phyloP scores from a whole-genome alignment of 78 protist species.

The Emiliania huxleyi region DNA sequence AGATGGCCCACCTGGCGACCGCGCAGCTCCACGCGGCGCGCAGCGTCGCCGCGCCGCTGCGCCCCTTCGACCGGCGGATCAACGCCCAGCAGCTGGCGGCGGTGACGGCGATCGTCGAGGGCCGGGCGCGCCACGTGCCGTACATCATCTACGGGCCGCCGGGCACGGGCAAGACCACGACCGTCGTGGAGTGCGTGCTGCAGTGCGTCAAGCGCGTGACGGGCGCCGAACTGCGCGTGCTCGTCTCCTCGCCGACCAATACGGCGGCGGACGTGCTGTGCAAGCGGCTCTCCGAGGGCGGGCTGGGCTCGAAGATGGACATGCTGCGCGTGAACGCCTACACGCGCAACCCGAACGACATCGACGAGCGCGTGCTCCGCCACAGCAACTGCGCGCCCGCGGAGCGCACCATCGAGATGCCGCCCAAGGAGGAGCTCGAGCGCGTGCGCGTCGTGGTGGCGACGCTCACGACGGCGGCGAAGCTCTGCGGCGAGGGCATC shows the following conservation, averaged over 20 bases:
- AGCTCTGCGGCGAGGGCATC: background rate
- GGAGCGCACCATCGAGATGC: background rate
- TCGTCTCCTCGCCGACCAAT: slow-evolving; percentile 49
- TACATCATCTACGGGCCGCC: slow-evolving; percentile 44
- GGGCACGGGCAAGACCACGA: slow-evolving; percentile 48
- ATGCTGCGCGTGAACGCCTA: slow-evolving; percentile 1
- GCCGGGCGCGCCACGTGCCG: background rate
- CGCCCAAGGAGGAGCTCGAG: background rate
- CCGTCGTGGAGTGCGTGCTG: slow-evolving; percentile 22
- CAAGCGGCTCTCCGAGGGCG: background rate
- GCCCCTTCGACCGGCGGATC: background rate
- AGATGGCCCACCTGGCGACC: background rate
- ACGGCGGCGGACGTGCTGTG: slow-evolving; percentile 31
- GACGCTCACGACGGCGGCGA: background rate
- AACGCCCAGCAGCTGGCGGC: slow-evolving; percentile 13
- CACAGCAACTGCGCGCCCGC: background rate
- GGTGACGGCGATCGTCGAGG: background rate
- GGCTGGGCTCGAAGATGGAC: background rate
- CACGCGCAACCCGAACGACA: background rate
- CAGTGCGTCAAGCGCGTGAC: background rate
- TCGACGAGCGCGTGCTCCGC: background rate
- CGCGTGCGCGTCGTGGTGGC: background rate
- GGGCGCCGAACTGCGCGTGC: background rate
- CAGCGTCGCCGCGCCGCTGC: background rate
- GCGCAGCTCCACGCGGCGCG: background rate